Conservation (phyloP, 805 yeast genomes). For the Lipomyces starkeyi region DNA sequence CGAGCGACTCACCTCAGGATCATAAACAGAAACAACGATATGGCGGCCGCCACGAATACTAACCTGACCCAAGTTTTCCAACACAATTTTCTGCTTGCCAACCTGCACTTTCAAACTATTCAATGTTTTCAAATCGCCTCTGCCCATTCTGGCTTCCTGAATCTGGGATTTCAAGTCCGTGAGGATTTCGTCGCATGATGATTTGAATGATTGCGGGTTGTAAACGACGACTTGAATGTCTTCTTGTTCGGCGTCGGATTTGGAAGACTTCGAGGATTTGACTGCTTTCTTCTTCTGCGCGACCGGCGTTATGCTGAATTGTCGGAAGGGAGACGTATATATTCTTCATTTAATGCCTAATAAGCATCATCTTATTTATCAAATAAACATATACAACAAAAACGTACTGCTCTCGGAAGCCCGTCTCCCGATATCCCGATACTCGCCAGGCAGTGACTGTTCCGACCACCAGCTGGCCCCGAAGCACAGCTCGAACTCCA, state of each 20-base stretch:
- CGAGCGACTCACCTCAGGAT: slow-evolving; percentile 50
- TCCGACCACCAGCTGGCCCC: neutral
- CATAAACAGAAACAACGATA: slow-evolving; percentile 81
- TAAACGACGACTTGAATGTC: slow-evolving; percentile 31
- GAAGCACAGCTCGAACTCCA: neutral
- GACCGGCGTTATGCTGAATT: neutral
- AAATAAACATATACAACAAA: neutral
- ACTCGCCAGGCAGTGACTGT: neutral
- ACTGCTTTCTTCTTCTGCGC: neutral
- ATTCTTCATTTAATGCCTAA: neutral
- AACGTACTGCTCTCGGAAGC: neutral
- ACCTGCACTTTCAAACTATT: slow-evolving; percentile 56
- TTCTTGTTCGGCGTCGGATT: slow-evolving; percentile 15
- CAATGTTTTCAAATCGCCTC: slow-evolving; percentile 68
- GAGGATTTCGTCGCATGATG: slow-evolving; percentile 55
- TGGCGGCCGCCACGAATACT: slow-evolving; percentile 68
- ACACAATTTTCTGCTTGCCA: slow-evolving; percentile 45
- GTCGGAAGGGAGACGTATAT: neutral
- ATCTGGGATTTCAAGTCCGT: slow-evolving; percentile 61
- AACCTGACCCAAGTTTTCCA: slow-evolving; percentile 65
- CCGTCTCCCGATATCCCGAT: neutral
- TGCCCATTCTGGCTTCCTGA: slow-evolving; percentile 71
- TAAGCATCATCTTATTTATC: neutral
- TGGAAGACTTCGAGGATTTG: neutral
- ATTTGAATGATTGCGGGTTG: slow-evolving; percentile 49